Evolutionary conservation across 106 monocot genomes (phyloP).

Genomic region (Dioscorea zingiberensis): DNA sequence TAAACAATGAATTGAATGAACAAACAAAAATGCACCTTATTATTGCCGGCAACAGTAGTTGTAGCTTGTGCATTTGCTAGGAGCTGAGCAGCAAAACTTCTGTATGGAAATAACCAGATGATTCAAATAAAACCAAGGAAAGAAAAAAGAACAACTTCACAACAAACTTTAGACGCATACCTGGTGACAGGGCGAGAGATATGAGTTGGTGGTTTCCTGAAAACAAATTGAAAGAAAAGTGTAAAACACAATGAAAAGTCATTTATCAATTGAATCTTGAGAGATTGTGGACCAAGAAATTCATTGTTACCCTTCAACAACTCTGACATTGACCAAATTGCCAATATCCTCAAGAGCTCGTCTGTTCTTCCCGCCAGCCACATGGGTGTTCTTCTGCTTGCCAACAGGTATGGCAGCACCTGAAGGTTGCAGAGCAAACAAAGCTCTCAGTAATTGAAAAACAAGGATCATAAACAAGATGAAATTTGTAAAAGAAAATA

Average conservation of each 20-base stretch:
- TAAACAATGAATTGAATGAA: background rate
- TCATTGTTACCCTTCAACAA: conserved; percentile 3
- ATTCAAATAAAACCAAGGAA: background rate
- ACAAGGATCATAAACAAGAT: background rate
- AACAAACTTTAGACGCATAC: background rate
- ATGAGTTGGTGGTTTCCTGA: conserved; percentile 7
- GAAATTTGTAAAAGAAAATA: background rate
- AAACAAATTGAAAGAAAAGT: background rate
- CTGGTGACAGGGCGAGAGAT: conserved; percentile 25
- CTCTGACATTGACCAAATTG: conserved; percentile 25
- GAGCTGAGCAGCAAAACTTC: conserved; percentile 44
- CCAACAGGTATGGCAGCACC: conserved; percentile 15
- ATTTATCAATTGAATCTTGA: background rate
- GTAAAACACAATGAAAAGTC: background rate
- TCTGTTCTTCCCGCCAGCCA: conserved; percentile 18
- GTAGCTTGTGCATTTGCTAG: conserved; percentile 28
- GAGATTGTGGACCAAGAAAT: no score
- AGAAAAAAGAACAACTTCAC: no score
- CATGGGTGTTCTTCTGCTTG: conserved; percentile 25
- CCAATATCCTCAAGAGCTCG: conserved; percentile 47
- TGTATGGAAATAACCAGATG: background rate
- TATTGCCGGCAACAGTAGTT: conserved; percentile 2
- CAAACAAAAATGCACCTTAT: conserved; percentile 7
- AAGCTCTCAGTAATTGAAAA: background rate
- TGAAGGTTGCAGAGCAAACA: background rate